phyloP scores from a whole-genome alignment of 805 yeast genomes.

The Sugiyamaella valdiviana region DNA sequence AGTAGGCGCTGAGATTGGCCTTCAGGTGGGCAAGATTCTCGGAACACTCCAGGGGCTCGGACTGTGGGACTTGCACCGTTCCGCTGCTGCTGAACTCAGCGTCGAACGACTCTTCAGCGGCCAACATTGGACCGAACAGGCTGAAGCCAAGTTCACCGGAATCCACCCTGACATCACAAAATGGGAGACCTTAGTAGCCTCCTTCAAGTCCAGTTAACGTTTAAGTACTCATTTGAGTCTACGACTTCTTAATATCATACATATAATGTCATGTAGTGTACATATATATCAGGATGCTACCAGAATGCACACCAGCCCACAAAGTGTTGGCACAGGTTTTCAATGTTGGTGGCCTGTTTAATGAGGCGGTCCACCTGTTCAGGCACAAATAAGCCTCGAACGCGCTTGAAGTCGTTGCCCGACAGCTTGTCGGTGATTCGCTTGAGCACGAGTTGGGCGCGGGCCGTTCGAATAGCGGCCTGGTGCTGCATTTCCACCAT shows the following conservation, averaged over 20 bases:
- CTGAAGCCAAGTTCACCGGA: constrained; percentile 24
- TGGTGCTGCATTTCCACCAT: constrained; percentile 63
- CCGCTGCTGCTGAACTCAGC: constrained; percentile 43
- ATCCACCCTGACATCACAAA: constrained; percentile 37
- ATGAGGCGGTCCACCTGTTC: constrained; percentile 90
- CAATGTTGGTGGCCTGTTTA: constrained; percentile 94
- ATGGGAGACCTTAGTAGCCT: constrained; percentile 37
- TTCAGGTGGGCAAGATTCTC: constrained; percentile 55
- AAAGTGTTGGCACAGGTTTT: constrained; percentile 91
- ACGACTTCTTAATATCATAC: not conserved
- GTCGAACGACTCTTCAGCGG: constrained; percentile 53
- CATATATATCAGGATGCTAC: constrained; percentile 39
- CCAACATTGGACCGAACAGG: constrained; percentile 44
- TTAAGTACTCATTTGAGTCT: not conserved
- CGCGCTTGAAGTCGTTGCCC: constrained; percentile 83
- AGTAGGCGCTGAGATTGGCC: constrained; percentile 65
- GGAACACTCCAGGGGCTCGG: constrained; percentile 45
- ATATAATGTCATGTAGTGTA: not conserved
- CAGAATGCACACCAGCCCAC: constrained; percentile 99
- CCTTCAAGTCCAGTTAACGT: not conserved
- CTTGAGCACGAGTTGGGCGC: constrained; percentile 84
- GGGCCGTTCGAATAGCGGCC: constrained; percentile 69
- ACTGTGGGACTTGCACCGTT: constrained; percentile 27
- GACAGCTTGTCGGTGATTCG: constrained; percentile 88
- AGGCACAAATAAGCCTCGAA: constrained; percentile 66